A percentile compares a stretch with the other conserved stretches of the same genome.
Evolutionary conservation across 345 rosid species (phyloP).

Genomic region (Murraya paniculata): DNA sequence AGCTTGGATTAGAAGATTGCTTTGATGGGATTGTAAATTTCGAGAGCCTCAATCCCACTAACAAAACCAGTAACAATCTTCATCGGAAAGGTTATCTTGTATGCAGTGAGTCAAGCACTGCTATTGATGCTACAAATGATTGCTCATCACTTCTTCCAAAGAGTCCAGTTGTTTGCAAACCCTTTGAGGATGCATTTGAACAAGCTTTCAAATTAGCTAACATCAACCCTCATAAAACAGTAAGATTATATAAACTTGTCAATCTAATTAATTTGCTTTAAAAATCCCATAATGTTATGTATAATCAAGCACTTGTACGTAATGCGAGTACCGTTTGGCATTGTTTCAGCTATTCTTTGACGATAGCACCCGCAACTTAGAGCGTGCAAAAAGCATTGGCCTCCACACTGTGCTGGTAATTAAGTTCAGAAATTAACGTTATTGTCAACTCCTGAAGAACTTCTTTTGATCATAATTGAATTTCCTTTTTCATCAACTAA

Average conservation of each 20-base stretch:
- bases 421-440: conserved; percentile 15
- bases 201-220: conserved; percentile 59
- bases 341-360: conserved; percentile 74
- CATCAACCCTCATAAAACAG: conserved; percentile 73
- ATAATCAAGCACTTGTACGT: not conserved
- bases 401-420: conserved; percentile 73
- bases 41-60: conserved; percentile 49
- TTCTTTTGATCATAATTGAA: too few relatives aligned
- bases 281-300: not conserved
- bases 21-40: conserved; percentile 60
- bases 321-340: not conserved
- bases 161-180: conserved; percentile 77
- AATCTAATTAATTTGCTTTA: not conserved
- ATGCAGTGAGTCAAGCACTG: conserved; percentile 17
- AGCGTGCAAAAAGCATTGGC: conserved; percentile 60
- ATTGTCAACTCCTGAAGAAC: not conserved
- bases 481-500: too few relatives aligned
- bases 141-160: conserved; percentile 35
- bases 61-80: conserved; percentile 24
- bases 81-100: conserved; percentile 25
- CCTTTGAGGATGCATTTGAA: conserved; percentile 60
- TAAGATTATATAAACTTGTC: conserved; percentile 18
- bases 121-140: conserved; percentile 27
- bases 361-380: conserved; percentile 75
- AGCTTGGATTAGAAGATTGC: conserved; percentile 63